Base-by-base conservation (phyloP, 2,329 filamentous ascomycete genomes). In the Ceratocystis huliohia region DNA sequence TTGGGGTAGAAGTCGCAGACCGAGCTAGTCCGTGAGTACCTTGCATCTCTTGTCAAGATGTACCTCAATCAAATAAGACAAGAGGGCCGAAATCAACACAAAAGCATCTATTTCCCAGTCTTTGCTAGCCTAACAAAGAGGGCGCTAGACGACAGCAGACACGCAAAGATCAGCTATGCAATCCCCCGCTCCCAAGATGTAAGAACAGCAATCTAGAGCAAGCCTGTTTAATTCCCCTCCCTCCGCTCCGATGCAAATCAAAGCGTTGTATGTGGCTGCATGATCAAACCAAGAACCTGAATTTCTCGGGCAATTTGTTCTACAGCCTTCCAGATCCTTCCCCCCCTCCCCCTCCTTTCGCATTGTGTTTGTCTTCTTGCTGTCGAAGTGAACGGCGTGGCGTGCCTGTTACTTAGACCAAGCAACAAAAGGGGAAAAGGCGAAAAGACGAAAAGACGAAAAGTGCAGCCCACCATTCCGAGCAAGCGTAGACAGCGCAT, bases 11-110 rank as follows among this genome's bases (percentile, higher is more conserved):
- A 28, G 17, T 28, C 13, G 48, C 25, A 59, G 56, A 4, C 56
- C 20, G 17, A 59, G 15, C 13, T 59, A 28, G 56, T 37, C 56
- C 56, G 56, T 59, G 56, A 59, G 56, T 37, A 15, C 56, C 56
- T 37, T 59, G 56, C 56, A 59, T 59, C 30, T 30, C 15, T 41
- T 59, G 56, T 37, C 56, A 59, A n/a, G 56, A 59, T 37, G 15
- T 63, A 63, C 30, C 28, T n/a, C 30, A 22, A 28, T 53, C 48
- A 53, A 53, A 53, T 2, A 59, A 59, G 17, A 59, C 48, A 53
- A 10, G n/a, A 53, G 48, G 22, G 48, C 48, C 48, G 7, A 53
- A 25, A 53, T n/a, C 10, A n/a, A n/a, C 13, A 25, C 22, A 25
- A 4, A 15, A 13, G 37, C 37, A 41, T 41, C 13, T 13, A 41